phyloP scores from a whole-genome alignment of 2,329 filamentous ascomycete genomes.

The Basipetospora chlamydospora region DNA sequence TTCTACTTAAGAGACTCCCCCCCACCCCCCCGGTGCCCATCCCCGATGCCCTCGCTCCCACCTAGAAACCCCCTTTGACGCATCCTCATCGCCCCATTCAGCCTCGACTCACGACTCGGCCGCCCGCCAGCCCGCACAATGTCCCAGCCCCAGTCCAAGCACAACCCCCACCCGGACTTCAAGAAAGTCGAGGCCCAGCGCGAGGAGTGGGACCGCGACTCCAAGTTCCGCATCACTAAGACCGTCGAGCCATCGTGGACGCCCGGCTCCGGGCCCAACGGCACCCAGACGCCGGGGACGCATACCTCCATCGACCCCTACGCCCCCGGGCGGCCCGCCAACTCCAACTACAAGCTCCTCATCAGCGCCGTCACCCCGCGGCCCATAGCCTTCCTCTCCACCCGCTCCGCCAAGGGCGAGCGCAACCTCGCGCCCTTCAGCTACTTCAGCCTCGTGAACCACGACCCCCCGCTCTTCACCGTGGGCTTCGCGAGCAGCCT shows the following conservation, averaged over 20 bases:
- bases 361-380: slow-evolving; percentile 73
- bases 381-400: slow-evolving; percentile 56
- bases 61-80: neutral
- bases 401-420: slow-evolving; percentile 41
- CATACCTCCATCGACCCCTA: neutral
- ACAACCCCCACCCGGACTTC: slow-evolving; percentile 43
- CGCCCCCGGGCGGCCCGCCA: slow-evolving; percentile 28
- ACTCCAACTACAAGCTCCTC: slow-evolving; percentile 81
- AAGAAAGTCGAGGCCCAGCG: slow-evolving; percentile 54
- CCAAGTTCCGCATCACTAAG: slow-evolving; percentile 42
- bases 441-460: slow-evolving; percentile 71
- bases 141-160: slow-evolving; percentile 3
- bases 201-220: slow-evolving; percentile 38
- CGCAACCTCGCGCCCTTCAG: slow-evolving; percentile 75
- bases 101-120: neutral
- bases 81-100: neutral
- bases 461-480: slow-evolving; percentile 76
- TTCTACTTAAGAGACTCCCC: too few relatives aligned
- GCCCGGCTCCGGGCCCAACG: slow-evolving; percentile 51
- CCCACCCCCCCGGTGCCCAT: too few relatives aligned
- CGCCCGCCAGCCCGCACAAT: slow-evolving; percentile 3
- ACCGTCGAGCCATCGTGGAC: slow-evolving; percentile 52
- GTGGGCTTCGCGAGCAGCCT: slow-evolving; percentile 33
- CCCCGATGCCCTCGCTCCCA: neutral
- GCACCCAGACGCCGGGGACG: slow-evolving; percentile 15